Evolutionary conservation across 2,329 filamentous ascomycete species (phyloP), one percentile per base, ranked within the genome.

Genomic region (Aspergillus sp.): DNA sequence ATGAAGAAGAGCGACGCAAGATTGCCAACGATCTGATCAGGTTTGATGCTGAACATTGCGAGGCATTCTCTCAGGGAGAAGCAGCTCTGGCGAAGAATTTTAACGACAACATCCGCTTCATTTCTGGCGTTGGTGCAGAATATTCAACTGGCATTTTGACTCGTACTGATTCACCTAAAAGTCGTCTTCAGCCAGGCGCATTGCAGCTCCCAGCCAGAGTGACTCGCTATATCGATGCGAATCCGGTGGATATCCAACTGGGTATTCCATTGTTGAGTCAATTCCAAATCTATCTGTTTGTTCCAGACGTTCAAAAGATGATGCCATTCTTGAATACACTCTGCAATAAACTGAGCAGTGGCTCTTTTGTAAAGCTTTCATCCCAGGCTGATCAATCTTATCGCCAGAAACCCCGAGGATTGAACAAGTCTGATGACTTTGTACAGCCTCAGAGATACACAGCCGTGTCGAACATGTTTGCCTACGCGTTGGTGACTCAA

Each of bases 231-330:
- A 78, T 89, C 40, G 86, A 90, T 64, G 82, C 85, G 4, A 90
- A 90, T 55, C 86, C 86, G 0, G 80, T 90, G 34, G 83, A 90
- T 53, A 70, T 90, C 27, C 85, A 90, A 60, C 78, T 88, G 5
- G 86, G 90, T 57, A 86, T 90, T 36, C 86, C 86, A 1, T 78
- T 88, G 65, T 71, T 90, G 5, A 83, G 86, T 27, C 86, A 90
- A 58, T 90, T 90, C 70, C 78, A 84, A 39, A 77, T 89, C 37
- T 89, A 86, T 62, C 75, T 90, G 47, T 77, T 90, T 47, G 77
- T 81, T 48, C 80, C 78, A 57, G 75, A 87, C 54, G 71, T 88
- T 2, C 70, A 74, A 43, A 62, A 73, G 29, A 74, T 76, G 4
- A 69, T 69, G 42, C 67, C 69, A 1, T 87, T 87, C 64, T 69